Evolutionary conservation across 345 rosid species (phyloP), one percentile per base, ranked within the genome.

Genomic region (Erysimum cheiranthoides): DNA sequence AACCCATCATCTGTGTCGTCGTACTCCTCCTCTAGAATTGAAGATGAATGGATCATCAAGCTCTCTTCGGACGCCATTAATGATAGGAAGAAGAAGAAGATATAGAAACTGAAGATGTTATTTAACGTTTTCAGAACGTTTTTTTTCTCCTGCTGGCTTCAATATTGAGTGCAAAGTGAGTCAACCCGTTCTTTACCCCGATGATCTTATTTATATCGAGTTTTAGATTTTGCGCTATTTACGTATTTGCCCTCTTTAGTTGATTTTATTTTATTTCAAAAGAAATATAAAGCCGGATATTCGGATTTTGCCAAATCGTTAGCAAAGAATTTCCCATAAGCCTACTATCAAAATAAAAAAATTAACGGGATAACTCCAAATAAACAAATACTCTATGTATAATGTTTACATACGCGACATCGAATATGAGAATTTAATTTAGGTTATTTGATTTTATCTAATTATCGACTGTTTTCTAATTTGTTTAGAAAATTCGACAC

Each of bases 61-160:
- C 67, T 87, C 51, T 84, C 93, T 62, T 84, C 88, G 0, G 88
- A 84, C 52, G 87, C 90, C 96, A 90, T 89, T 2, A 18, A 42
- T 14, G 31, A 27, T 6, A 31, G 3, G 8, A 30, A 13, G 21
- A 49, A 21, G 25, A 21, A 21, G 25, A 21, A 21, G 25, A 21
- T 0, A 1, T 46, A 67, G 36, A 30, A 45, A 16, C 3, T 25
- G 70, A 47, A 66, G 30, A 16, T 21, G 34, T 39, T 2, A 51
- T 54, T n/a, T 34, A 39, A 54, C 28, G 64, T 69, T 69, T 69
- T 68, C 6, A 36, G 13, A 47, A 1, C 13, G 1, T 27, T 62
- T 60, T 31, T 1, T 1, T 8, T 59, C 14, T 13, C 17, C 17
- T 17, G 9, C 3, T 9, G 0, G 5, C 35, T 14, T 21, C 25